Conservation (phyloP, 1,284 basidiomycete species). For the Sphaerobolus stellatus region DNA sequence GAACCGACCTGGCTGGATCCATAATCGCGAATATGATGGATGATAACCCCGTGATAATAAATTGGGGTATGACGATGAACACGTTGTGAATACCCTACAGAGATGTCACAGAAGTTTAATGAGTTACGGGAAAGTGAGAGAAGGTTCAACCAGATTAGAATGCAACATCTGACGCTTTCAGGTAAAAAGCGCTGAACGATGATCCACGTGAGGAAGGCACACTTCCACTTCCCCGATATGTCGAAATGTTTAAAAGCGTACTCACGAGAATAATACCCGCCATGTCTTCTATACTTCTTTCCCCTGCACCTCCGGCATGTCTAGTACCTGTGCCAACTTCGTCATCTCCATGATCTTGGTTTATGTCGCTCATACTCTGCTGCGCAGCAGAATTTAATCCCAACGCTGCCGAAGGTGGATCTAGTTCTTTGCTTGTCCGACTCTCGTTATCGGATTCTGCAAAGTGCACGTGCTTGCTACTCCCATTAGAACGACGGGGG, state of each 20-base stretch:
- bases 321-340: constrained; percentile 17
- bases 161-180: too few species aligned
- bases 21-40: constrained; percentile 49
- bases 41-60: constrained; percentile 45
- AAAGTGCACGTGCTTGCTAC: constrained; percentile 1
- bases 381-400: constrained; percentile 43
- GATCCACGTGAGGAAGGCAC: neutral
- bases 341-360: constrained; percentile 28
- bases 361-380: constrained; percentile 36
- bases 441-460: neutral
- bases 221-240: neutral
- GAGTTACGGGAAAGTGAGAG: neutral
- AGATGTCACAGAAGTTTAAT: constrained; percentile 5
- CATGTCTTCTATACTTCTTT: constrained; percentile 61
- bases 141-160: neutral
- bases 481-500: neutral
- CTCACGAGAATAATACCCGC: constrained; percentile 87
- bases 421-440: neutral
- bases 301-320: neutral
- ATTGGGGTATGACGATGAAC: constrained; percentile 72
- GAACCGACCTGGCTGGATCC: constrained; percentile 53
- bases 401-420: neutral
- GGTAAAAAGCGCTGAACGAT: too few species aligned
- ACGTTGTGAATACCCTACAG: constrained; percentile 86
- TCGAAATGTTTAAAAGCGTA: constrained; percentile 13